Evolutionary conservation across 768 basidiomycete genomes (phyloP), one percentile per base, ranked within the genome.

Genomic region (Pleurotus citrinopileatus): DNA sequence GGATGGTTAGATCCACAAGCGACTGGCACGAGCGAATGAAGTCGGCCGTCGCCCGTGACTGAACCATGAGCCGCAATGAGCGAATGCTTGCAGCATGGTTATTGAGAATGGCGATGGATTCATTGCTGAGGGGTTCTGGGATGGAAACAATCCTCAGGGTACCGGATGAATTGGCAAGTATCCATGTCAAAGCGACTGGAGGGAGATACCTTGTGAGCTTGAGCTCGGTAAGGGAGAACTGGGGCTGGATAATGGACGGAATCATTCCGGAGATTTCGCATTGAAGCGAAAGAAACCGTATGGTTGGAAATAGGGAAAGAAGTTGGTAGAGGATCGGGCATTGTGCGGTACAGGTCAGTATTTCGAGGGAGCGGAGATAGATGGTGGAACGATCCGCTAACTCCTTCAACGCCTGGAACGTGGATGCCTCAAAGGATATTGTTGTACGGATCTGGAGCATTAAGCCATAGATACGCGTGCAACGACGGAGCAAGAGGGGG

Each of bases 291-390:
- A 78, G 67, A 60, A 72, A 73, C 17, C 56, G 64, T 52, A 76
- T 54, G 22, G 60, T 62, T 0, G 70, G 67, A 65, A 71, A 73
- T 28, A 74, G 62, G 1, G 58, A 56, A 25, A 78, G 63, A 0
- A 78, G 60, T 43, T 77, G 73, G 50, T 73, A 78, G 4, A 75
- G 51, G 17, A 75, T 65, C 13, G 72, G 72, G 13, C 73, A 74
- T 59, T 75, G 73, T 3, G 73, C 61, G 48, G 72, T 70, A 45
- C 68, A 73, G 0, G 47, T 19, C 12, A 61, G 51, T 19, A 76
- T 48, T 38, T 43, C 27, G 34, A 55, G 15, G 19, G 55, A 28
- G 32, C 55, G 55, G n/a, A 51, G 38, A 42, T 40, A 27, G 29
- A 55, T 23, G 28, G 19, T 7, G 45, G 29, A n/a, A 29, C 52